phyloP scores from a whole-genome alignment of 768 basidiomycete species.

The Tricholoma matsutake region DNA sequence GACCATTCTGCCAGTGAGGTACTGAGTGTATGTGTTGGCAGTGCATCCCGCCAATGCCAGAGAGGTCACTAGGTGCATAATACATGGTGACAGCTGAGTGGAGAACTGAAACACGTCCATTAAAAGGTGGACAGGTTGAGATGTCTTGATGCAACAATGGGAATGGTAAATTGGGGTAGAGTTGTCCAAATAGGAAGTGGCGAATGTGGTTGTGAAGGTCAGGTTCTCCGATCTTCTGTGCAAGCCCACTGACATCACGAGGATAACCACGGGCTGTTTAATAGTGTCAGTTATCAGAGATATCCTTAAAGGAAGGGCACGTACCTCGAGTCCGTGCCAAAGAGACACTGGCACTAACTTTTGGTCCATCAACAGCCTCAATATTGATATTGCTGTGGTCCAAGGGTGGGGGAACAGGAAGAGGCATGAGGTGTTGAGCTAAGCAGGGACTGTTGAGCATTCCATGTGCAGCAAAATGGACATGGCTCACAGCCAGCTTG shows the following conservation, averaged over 20 bases:
- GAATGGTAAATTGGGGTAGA: neutral
- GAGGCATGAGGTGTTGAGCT: neutral
- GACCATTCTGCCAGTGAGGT: slow-evolving; percentile 20
- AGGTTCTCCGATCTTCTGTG: slow-evolving; percentile 4
- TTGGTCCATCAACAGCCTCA: neutral
- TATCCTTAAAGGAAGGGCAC: neutral
- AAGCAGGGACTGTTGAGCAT: slow-evolving; percentile 1
- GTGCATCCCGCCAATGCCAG: slow-evolving; percentile 20
- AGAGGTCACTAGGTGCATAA: slow-evolving; percentile 21
- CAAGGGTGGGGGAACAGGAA: neutral
- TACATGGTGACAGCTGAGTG: slow-evolving; percentile 28
- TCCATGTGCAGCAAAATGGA: slow-evolving; percentile 1
- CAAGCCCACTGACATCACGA: neutral
- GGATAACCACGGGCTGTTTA: neutral
- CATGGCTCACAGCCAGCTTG: slow-evolving; percentile 7
- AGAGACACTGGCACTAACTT: neutral
- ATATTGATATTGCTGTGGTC: neutral
- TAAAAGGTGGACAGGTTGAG: neutral
- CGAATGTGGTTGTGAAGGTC: slow-evolving; percentile 10
- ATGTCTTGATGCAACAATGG: neutral
- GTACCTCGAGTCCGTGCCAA: slow-evolving; percentile 2
- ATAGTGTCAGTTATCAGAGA: neutral
- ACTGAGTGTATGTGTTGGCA: slow-evolving; percentile 24
- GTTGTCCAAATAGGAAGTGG: slow-evolving; percentile 9
- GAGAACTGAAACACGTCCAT: slow-evolving; percentile 11